A percentile compares a stretch with the other conserved stretches of the same genome.
These are phyloP conservation scores for Crithidia sp. DNA, from an alignment of 208 protist species.

Conservation along the genomic window DNA sequence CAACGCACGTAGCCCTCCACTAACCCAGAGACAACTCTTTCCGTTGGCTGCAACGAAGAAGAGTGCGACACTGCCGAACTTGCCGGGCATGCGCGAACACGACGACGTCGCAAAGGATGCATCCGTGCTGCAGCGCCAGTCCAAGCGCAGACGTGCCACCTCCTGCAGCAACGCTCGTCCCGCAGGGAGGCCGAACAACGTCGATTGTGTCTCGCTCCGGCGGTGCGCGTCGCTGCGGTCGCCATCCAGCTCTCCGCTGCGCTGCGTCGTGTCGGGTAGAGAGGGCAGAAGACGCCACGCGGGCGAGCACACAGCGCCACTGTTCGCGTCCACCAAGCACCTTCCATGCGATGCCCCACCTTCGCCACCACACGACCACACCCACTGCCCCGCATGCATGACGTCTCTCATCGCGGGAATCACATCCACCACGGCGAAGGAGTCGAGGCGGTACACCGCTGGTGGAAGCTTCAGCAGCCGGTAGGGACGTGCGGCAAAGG, in stretches of 20 bases:
- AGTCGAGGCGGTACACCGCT: constrained; percentile 13
- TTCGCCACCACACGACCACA: background rate
- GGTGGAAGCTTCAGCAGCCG: constrained; percentile 24
- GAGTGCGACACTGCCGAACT: constrained; percentile 23
- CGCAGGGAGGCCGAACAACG: background rate
- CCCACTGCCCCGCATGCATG: background rate
- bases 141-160: constrained; percentile 15
- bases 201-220: background rate
- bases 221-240: background rate
- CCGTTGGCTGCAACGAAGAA: constrained; percentile 10
- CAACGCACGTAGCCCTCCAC: constrained; percentile 18
- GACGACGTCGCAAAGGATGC: background rate
- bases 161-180: constrained; percentile 16
- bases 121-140: constrained; percentile 15
- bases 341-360: background rate
- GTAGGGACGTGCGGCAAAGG: constrained; percentile 5
- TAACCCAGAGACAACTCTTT: constrained; percentile 26
- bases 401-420: background rate
- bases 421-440: constrained; percentile 21
- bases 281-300: constrained; percentile 2
- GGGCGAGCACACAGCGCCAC: background rate
- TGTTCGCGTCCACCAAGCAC: constrained; percentile 2
- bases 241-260: background rate
- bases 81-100: constrained; percentile 1
- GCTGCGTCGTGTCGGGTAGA: background rate